Conservation (phyloP, 2,329 filamentous ascomycete species). For the Leptosphaerulina australis region DNA sequence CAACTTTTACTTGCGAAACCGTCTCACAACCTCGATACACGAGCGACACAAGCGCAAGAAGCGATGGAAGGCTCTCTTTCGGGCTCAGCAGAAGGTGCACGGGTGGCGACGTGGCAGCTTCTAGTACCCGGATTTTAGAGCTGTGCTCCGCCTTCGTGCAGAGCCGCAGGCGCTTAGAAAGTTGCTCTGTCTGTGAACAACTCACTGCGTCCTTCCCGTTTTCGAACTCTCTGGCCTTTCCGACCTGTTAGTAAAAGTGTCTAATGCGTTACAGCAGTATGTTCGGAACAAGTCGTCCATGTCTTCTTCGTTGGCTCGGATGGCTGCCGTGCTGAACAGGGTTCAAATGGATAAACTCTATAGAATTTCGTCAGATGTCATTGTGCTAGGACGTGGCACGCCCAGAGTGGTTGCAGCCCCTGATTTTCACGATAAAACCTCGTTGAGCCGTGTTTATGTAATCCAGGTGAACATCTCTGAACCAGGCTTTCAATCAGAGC, state of each 20-base stretch:
- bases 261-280: background rate
- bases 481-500: background rate
- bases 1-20: background rate
- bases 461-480: conserved; percentile 25
- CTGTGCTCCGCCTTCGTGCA: conserved; percentile 29
- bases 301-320: background rate
- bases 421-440: background rate
- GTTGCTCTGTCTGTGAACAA: conserved; percentile 15
- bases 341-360: conserved; percentile 9
- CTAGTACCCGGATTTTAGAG: conserved; percentile 24
- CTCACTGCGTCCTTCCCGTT: conserved; percentile 14
- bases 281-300: background rate
- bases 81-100: conserved; percentile 21
- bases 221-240: conserved; percentile 4
- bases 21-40: conserved; percentile 17
- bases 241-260: background rate
- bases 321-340: conserved; percentile 8
- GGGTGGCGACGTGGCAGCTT: conserved; percentile 30
- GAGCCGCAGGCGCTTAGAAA: conserved; percentile 30
- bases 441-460: conserved; percentile 39
- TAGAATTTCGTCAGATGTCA: background rate
- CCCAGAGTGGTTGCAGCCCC: conserved; percentile 5
- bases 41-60: conserved; percentile 19
- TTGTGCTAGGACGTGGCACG: conserved; percentile 6
- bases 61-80: conserved; percentile 11